Base-by-base conservation (phyloP, 148 eudicot species). In the Euryodendron excelsum region DNA sequence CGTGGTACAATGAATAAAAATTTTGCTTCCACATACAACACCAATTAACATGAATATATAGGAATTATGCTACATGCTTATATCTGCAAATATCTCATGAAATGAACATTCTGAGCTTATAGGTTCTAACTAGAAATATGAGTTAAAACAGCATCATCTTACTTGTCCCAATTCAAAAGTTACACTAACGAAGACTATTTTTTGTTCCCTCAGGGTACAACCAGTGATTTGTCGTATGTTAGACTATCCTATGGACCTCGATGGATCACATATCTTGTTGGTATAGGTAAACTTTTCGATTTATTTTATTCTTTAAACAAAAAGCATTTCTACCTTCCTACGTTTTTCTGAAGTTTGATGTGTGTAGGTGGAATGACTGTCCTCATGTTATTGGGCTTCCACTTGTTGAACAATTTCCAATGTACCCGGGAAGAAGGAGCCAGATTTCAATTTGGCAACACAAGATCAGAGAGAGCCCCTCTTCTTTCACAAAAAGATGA, bases 161-260 rank as follows among this genome's bases (percentile, higher is more conserved):
- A 63, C 56, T 71, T 34, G 41, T 76, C 36, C 30, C 71, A 63
- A 48, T 15, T 4, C 21, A 31, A 67, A 65, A 20, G 36, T 12
- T 1, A 44, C 1, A 71, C 59, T 61, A 60, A 61, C 1, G 7
- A 4, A 61, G 37, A 36, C 59, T 79, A 3, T 65, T 79, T 34
- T 52, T 55, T 48, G 69, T 31, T 62, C 48, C 70, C 84, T 80
- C 84, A 94, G 98, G 91, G 88, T 75, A 36, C 56, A 73, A 68
- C 75, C 30, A 65, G 34, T 59, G 80, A 80, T 30, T 69, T 78
- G 66, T 84, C 83, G 75, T 69, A 78, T 70, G 92, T 92, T 63
- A 87, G 87, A 76, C 61, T 94, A 30, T 88, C 95, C 28, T 94
- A 88, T 80, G 92, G 89, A 69, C 97, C 98, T n/a, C 88, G 92